Percentiles rank a stretch among this genome's conserved stretches.
These are phyloP conservation scores for Mortierella sp. DNA, from an alignment of 371 early-diverging fungal species.

Conservation along the genomic window DNA sequence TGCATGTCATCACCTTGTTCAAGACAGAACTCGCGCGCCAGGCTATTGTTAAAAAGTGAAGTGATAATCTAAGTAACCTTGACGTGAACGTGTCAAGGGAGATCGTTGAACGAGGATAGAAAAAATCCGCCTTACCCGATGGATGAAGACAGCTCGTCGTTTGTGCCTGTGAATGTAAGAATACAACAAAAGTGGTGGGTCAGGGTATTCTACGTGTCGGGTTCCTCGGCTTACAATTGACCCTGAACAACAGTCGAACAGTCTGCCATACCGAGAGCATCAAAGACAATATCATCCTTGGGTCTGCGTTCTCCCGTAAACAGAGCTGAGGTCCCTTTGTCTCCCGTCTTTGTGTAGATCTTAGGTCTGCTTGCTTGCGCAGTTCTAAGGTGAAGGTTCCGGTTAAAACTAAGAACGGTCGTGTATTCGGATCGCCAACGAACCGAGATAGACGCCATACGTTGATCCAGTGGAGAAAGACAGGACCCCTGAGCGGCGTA, in stretches of 20 bases:
- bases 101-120: too few species aligned
- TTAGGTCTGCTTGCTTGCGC: conserved; percentile 41
- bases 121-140: conserved; percentile 29
- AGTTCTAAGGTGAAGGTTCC: conserved; percentile 8
- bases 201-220: too few species aligned
- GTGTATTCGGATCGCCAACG: too few species aligned
- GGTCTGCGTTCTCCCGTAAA: conserved; percentile 90
- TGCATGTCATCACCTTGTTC: conserved; percentile 70
- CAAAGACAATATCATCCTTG: conserved; percentile 91
- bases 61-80: too few species aligned
- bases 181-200: too few species aligned
- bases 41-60: conserved; percentile 51
- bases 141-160: conserved; percentile 63
- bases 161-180: conserved; percentile 56
- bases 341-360: conserved; percentile 95
- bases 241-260: neutral
- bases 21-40: conserved; percentile 78
- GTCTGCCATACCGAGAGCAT: conserved; percentile 74
- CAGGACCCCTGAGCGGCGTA: conserved; percentile 6
- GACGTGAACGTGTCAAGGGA: too few species aligned
- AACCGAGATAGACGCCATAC: neutral
- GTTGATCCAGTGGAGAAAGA: conserved; percentile 24
- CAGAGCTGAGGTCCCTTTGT: conserved; percentile 91
- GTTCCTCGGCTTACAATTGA: too few species aligned
- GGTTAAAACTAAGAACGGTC: neutral